Conservation (phyloP, 306 rosid species). For the Ormosia semicastrata region DNA sequence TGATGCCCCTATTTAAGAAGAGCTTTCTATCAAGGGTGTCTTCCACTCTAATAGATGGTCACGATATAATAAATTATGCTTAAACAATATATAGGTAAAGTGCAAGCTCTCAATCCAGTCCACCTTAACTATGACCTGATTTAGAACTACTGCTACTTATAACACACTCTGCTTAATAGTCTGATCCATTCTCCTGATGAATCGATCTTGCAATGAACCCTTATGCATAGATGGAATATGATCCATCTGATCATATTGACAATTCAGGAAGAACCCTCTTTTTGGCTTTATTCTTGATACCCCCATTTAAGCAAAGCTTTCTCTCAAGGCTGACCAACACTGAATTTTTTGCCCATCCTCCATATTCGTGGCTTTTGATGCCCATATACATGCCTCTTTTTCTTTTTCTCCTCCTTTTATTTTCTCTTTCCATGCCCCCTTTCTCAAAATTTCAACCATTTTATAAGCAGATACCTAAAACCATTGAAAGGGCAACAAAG, state of each 20-base stretch:
- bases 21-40: constrained; percentile 32
- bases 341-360: constrained; percentile 34
- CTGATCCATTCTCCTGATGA: background rate
- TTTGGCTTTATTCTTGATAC: constrained; percentile 56
- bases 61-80: background rate
- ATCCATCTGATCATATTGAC: constrained; percentile 51
- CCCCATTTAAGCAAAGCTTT: constrained; percentile 41
- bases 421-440: constrained; percentile 37
- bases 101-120: background rate
- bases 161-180: background rate
- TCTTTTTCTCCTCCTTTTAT: constrained; percentile 42
- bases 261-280: constrained; percentile 36
- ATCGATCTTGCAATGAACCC: background rate
- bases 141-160: background rate
- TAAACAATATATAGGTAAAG: background rate
- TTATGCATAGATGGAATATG: constrained; percentile 31
- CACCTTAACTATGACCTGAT: background rate
- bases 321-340: constrained; percentile 54
- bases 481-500: constrained; percentile 41
- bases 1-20: constrained; percentile 20
- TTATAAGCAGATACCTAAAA: constrained; percentile 40
- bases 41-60: constrained; percentile 4
- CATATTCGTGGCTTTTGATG: constrained; percentile 51
- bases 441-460: constrained; percentile 49
- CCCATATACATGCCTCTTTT: constrained; percentile 44